These are phyloP conservation scores for Gnomoniopsis sp. DNA, from an alignment of 2,329 filamentous ascomycete species.

Conservation along the genomic window DNA sequence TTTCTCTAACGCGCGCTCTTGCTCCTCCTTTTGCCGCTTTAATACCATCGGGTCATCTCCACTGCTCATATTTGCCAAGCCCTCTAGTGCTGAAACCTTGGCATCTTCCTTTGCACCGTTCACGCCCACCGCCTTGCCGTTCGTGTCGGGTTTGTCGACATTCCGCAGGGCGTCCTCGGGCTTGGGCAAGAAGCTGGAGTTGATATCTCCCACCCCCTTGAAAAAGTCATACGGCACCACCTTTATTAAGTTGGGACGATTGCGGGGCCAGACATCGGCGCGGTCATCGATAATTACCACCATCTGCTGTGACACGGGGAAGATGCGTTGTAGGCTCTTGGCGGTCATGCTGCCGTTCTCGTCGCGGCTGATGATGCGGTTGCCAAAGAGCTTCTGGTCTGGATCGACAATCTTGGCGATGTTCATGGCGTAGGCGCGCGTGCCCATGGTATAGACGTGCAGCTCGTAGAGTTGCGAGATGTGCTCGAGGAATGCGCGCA, in stretches of 20 bases:
- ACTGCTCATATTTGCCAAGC: slow-evolving; percentile 72
- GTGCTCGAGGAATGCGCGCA: slow-evolving; percentile 74
- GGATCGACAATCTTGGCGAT: slow-evolving; percentile 94
- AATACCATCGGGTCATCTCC: slow-evolving; percentile 65
- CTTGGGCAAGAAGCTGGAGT: slow-evolving; percentile 93
- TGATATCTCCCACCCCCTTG: slow-evolving; percentile 96
- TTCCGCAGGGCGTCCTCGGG: slow-evolving; percentile 50
- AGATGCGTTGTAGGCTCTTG: slow-evolving; percentile 86
- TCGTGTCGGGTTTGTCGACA: slow-evolving; percentile 21
- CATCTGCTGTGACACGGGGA: slow-evolving; percentile 98
- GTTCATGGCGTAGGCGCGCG: slow-evolving; percentile 87
- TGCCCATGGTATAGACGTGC: slow-evolving; percentile 99
- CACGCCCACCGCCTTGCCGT: slow-evolving; percentile 18
- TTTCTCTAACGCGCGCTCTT: slow-evolving; percentile 82
- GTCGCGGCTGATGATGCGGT: slow-evolving; percentile 92
- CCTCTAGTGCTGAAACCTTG: slow-evolving; percentile 57
- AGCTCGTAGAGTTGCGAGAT: slow-evolving; percentile 84
- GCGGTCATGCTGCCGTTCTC: slow-evolving; percentile 91
- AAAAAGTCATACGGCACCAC: slow-evolving; percentile 97
- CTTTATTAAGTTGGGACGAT: slow-evolving; percentile 89
- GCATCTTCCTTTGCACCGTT: slow-evolving; percentile 19
- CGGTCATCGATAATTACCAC: slow-evolving; percentile 98
- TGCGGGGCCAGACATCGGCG: slow-evolving; percentile 90
- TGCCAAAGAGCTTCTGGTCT: slow-evolving; percentile 82
- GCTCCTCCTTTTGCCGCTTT: slow-evolving; percentile 75